Evolutionary conservation across 139 green algal species (phyloP).

Genomic region (Picochlorum sp.): DNA sequence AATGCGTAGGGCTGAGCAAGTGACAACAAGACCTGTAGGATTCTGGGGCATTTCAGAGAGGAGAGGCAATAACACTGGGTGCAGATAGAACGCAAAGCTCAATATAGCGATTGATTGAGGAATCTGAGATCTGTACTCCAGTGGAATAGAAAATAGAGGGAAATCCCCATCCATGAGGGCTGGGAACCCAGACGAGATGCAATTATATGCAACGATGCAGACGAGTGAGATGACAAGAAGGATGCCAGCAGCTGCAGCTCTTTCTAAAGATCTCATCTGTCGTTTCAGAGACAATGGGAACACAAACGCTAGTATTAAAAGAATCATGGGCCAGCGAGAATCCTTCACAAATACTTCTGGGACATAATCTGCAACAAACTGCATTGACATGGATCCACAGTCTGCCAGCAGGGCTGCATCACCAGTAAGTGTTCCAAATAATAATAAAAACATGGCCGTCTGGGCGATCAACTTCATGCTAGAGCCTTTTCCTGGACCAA

Average conservation of each 20-base stretch:
- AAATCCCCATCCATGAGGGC: slow-evolving; percentile 54
- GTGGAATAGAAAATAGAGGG: slow-evolving; percentile 27
- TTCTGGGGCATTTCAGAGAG: slow-evolving; percentile 45
- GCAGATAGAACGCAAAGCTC: slow-evolving; percentile 51
- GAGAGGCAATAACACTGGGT: slow-evolving; percentile 48
- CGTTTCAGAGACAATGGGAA: background rate
- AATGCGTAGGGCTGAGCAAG: slow-evolving; percentile 19
- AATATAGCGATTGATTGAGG: slow-evolving; percentile 39
- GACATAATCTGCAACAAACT: background rate
- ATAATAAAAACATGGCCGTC: slow-evolving; percentile 54
- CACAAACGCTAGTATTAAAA: slow-evolving; percentile 6
- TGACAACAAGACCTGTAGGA: slow-evolving; percentile 19
- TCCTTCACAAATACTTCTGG: background rate
- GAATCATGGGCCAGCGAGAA: background rate
- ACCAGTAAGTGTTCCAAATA: slow-evolving; percentile 68
- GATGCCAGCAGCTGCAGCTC: slow-evolving; percentile 47
- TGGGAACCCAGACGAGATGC: slow-evolving; percentile 40
- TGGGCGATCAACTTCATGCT: slow-evolving; percentile 30
- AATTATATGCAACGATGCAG: slow-evolving; percentile 28
- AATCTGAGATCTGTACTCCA: slow-evolving; percentile 12
- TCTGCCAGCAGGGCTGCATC: slow-evolving; percentile 69
- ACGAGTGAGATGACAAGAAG: slow-evolving; percentile 49
- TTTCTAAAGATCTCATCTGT: slow-evolving; percentile 40
- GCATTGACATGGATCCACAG: slow-evolving; percentile 35
- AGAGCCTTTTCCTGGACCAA: background rate